phyloP scores from a whole-genome alignment of 345 rosid genomes.

The Rhizophora apiculata region DNA sequence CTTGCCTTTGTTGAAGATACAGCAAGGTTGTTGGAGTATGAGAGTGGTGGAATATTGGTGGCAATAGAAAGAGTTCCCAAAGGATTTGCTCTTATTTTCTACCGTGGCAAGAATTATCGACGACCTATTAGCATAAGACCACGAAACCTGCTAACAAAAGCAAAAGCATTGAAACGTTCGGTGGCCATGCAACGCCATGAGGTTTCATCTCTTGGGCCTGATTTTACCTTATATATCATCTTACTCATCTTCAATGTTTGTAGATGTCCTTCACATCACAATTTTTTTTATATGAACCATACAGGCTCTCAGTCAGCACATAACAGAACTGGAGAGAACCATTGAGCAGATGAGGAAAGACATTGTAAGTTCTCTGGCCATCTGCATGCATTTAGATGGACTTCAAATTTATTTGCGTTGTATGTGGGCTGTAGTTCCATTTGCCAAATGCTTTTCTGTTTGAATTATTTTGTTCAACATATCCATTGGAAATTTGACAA shows the following conservation, averaged over 20 bases:
- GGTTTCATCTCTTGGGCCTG: slow-evolving; percentile 42
- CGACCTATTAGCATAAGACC: slow-evolving; percentile 90
- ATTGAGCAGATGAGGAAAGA: slow-evolving; percentile 74
- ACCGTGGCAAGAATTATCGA: slow-evolving; percentile 90
- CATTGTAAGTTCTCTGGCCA: slow-evolving; percentile 50
- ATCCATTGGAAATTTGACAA: slow-evolving; percentile 1
- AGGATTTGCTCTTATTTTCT: slow-evolving; percentile 84
- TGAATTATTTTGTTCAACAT: neutral
- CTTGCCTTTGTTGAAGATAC: slow-evolving; percentile 92
- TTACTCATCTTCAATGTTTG: slow-evolving; percentile 4
- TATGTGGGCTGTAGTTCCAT: neutral
- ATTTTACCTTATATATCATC: neutral
- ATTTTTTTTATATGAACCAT: slow-evolving; percentile 13
- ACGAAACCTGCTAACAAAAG: slow-evolving; percentile 88
- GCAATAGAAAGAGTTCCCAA: slow-evolving; percentile 92
- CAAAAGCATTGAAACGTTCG: slow-evolving; percentile 92
- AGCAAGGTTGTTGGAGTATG: slow-evolving; percentile 82
- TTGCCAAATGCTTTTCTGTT: no score
- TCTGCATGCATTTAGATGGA: neutral
- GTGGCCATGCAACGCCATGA: slow-evolving; percentile 96
- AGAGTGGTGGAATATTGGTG: slow-evolving; percentile 95
- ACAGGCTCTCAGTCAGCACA: slow-evolving; percentile 97
- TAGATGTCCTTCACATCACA: neutral
- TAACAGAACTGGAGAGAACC: slow-evolving; percentile 70
- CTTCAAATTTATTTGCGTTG: neutral